Evolutionary conservation across 305 asterid species (phyloP).

Genomic region (Fraxinus angustifolia): DNA sequence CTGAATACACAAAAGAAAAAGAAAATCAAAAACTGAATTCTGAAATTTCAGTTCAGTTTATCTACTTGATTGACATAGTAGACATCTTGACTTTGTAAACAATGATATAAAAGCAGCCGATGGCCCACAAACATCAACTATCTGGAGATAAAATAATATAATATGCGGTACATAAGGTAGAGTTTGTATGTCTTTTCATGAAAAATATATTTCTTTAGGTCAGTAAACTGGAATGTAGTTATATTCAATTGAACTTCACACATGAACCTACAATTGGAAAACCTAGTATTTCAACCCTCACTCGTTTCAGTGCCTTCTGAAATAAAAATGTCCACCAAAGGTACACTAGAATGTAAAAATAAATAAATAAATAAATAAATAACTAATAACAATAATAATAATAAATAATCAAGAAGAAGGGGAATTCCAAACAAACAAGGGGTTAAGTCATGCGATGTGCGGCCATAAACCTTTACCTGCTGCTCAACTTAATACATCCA

Average conservation of each 20-base stretch:
- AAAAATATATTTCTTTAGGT: neutral
- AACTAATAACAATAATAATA: too few species aligned
- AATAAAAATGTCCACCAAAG: neutral
- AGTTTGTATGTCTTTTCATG: neutral
- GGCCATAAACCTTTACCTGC: neutral
- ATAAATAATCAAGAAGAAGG: neutral
- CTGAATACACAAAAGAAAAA: neutral
- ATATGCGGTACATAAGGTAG: neutral
- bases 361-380: neutral
- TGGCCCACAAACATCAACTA: neutral
- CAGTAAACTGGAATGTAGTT: neutral
- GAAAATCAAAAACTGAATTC: neutral
- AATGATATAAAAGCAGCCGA: neutral
- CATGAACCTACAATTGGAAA: neutral
- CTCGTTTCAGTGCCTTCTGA: conserved; percentile 1
- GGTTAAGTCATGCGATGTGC: neutral
- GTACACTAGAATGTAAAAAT: neutral
- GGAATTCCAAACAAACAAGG: neutral
- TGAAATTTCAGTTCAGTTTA: neutral
- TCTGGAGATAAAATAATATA: neutral
- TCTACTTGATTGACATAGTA: neutral
- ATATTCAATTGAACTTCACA: neutral
- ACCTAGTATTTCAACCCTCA: neutral
- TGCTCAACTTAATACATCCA: neutral
- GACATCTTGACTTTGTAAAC: neutral